Evolutionary conservation across 129 eudicot genomes (phyloP).

Genomic region (Saussurea involucrata): DNA sequence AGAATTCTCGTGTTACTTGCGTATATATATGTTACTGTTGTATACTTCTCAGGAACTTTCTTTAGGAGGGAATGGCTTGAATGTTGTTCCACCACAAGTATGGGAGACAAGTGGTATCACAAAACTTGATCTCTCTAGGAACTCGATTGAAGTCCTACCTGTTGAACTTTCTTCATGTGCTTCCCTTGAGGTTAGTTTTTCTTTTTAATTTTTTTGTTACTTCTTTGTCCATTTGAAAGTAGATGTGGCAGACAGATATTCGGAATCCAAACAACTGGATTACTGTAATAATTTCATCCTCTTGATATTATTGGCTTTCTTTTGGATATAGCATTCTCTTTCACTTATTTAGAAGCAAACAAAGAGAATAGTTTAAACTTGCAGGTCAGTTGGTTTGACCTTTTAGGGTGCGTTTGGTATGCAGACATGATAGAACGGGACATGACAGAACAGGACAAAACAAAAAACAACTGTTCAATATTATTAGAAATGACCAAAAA

Average conservation of each 20-base stretch:
- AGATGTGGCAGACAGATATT: neutral
- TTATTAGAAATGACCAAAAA: too few relatives aligned
- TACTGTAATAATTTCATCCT: neutral
- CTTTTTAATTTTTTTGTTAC: neutral
- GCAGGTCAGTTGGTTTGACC: neutral
- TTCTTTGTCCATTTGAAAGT: neutral
- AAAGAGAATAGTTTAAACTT: neutral
- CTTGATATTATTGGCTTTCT: neutral
- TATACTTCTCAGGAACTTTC: slow-evolving; percentile 64
- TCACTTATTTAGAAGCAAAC: neutral
- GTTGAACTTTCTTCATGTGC: slow-evolving; percentile 60
- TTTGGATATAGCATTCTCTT: neutral
- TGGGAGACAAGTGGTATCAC: slow-evolving; percentile 73
- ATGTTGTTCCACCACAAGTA: slow-evolving; percentile 66
- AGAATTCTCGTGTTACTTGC: neutral
- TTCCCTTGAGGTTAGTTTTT: slow-evolving; percentile 67
- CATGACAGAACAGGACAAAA: too few relatives aligned
- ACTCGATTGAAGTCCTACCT: slow-evolving; percentile 76
- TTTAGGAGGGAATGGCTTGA: slow-evolving; percentile 62
- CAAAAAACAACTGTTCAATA: too few relatives aligned
- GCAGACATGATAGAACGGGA: too few relatives aligned
- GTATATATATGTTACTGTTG: neutral
- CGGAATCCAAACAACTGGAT: neutral
- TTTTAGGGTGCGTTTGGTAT: neutral
- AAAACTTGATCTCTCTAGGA: slow-evolving; percentile 76